These are phyloP conservation scores for Puccinia polysora DNA, from an alignment of 1,284 basidiomycete genomes.

Conservation along the genomic window DNA sequence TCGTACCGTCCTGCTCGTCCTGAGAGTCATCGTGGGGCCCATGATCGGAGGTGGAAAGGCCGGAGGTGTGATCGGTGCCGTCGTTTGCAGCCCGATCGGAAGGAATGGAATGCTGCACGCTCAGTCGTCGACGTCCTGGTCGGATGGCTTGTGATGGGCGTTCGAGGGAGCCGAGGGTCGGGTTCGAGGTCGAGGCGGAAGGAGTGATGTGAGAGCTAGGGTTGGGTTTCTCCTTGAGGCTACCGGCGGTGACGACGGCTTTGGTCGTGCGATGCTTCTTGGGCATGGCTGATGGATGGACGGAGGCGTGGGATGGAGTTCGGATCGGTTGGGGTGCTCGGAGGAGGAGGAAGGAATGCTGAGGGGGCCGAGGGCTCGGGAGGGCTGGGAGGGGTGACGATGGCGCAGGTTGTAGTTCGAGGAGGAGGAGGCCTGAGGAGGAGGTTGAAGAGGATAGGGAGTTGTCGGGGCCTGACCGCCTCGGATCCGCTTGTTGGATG, in stretches of 20 bases:
- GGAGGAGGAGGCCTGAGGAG: conserved; percentile 17
- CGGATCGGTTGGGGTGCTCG: background rate
- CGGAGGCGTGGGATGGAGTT: conserved; percentile 7
- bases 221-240: conserved; percentile 32
- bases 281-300: conserved; percentile 24
- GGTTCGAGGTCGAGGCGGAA: conserved; percentile 29
- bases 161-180: conserved; percentile 7
- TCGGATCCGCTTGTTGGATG: conserved; percentile 33
- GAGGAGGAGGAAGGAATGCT: background rate
- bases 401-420: conserved; percentile 22
- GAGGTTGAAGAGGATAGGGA: background rate
- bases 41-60: conserved; percentile 19
- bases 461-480: conserved; percentile 14
- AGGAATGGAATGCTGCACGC: conserved; percentile 20
- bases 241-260: background rate
- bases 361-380: background rate
- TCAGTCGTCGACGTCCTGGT: conserved; percentile 41
- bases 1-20: conserved; percentile 33
- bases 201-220: conserved; percentile 21
- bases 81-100: conserved; percentile 23
- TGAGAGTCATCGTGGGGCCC: conserved; percentile 30
- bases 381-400: conserved; percentile 26
- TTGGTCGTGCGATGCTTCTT: conserved; percentile 22
- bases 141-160: conserved; percentile 14
- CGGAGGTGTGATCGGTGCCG: conserved; percentile 9